phyloP scores from a whole-genome alignment of 768 basidiomycete species.

The Tylopilus intermedius region DNA sequence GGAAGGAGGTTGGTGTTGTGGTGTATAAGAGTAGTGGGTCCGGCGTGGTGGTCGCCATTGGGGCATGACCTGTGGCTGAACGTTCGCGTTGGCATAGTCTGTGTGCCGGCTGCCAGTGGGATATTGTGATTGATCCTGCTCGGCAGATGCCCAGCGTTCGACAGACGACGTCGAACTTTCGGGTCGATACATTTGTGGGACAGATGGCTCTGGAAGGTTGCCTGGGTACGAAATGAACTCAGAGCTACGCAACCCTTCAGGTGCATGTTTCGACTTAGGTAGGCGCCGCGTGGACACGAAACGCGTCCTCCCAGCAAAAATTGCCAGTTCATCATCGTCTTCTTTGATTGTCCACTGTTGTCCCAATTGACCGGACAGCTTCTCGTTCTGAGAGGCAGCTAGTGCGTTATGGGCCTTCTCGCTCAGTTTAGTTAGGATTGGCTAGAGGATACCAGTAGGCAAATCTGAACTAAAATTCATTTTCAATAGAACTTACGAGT shows the following conservation, averaged over 20 bases:
- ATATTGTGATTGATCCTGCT: slow-evolving; percentile 14
- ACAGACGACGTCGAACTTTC: slow-evolving; percentile 14
- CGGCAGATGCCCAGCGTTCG: slow-evolving; percentile 15
- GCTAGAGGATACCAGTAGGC: slow-evolving; percentile 28
- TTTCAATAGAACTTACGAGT: slow-evolving; percentile 40
- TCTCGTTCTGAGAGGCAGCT: slow-evolving; percentile 36
- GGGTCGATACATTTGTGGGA: slow-evolving; percentile 10
- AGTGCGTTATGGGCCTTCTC: slow-evolving; percentile 66
- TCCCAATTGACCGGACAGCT: slow-evolving; percentile 27
- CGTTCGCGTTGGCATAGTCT: slow-evolving; percentile 4
- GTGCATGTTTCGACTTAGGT: slow-evolving; percentile 14
- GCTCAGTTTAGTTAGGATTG: slow-evolving; percentile 52
- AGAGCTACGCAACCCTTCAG: slow-evolving; percentile 7
- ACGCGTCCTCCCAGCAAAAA: slow-evolving; percentile 63
- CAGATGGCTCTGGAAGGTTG: slow-evolving; percentile 1
- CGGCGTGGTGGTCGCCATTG: slow-evolving; percentile 28
- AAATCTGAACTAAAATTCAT: not conserved
- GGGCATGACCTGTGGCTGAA: slow-evolving; percentile 12
- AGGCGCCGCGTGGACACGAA: slow-evolving; percentile 49
- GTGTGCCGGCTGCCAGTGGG: not conserved
- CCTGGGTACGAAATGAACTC: not conserved
- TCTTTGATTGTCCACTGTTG: slow-evolving; percentile 50
- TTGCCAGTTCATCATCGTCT: slow-evolving; percentile 61
- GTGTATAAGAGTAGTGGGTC: slow-evolving; percentile 26
- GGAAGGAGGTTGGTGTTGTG: slow-evolving; percentile 13